Evolutionary conservation across 805 yeast genomes (phyloP).

Genomic region (Starmerella kuoi): DNA sequence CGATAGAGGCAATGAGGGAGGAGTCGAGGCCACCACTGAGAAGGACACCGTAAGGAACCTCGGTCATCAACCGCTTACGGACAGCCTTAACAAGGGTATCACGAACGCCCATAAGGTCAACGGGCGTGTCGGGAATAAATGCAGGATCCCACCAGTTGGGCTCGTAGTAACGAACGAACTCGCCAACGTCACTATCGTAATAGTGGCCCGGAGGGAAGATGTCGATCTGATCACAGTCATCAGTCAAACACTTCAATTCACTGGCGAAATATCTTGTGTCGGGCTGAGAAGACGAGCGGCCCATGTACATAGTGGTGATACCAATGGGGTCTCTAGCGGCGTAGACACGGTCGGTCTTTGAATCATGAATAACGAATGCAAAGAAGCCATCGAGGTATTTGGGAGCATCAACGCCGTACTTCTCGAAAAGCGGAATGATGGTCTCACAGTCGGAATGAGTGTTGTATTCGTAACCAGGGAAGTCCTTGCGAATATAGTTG

Average conservation of each 20-base stretch:
- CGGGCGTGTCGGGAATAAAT: conserved; percentile 61
- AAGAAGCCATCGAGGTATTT: conserved; percentile 95
- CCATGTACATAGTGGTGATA: conserved; percentile 91
- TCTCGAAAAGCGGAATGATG: conserved; percentile 80
- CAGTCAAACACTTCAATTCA: conserved; percentile 85
- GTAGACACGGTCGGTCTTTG: conserved; percentile 66
- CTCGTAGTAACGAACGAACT: conserved; percentile 73
- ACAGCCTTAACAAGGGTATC: conserved; percentile 84
- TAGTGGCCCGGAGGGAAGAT: conserved; percentile 99
- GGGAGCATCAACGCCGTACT: conserved; percentile 84
- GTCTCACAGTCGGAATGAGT: conserved; percentile 95
- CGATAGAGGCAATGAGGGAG: conserved; percentile 90
- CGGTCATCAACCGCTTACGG: conserved; percentile 98
- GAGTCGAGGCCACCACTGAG: conserved; percentile 97
- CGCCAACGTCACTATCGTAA: conserved; percentile 81
- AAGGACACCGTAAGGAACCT: conserved; percentile 96
- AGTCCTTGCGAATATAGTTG: conserved; percentile 69
- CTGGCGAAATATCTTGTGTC: conserved; percentile 80
- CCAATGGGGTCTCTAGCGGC: conserved; percentile 99
- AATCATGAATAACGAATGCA: conserved; percentile 86
- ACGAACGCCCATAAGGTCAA: conserved; percentile 61
- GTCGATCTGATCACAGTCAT: conserved; percentile 81
- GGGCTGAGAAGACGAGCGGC: conserved; percentile 57
- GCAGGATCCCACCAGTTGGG: conserved; percentile 92
- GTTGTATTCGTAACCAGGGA: conserved; percentile 60